Percentiles rank a stretch among this genome's conserved stretches.
Evolutionary conservation across 1,139 yeast species (phyloP).

Genomic region (Suhomyces anneliseae): DNA sequence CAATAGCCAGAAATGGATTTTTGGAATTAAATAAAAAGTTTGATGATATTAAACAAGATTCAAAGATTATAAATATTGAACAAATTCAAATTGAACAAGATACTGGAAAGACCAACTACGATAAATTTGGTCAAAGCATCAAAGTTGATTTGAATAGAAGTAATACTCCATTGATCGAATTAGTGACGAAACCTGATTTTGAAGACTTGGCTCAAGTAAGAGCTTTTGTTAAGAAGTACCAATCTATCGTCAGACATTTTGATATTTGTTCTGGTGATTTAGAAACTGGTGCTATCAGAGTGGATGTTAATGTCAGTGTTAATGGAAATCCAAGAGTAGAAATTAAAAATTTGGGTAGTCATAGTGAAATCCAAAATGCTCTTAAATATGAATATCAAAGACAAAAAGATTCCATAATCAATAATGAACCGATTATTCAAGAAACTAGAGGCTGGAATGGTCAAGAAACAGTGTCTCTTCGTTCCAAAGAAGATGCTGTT

Average conservation of each 20-base stretch:
- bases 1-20: conserved; percentile 71
- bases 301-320: conserved; percentile 88
- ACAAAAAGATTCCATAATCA: conserved; percentile 49
- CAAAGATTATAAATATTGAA: conserved; percentile 51
- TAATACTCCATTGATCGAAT: conserved; percentile 82
- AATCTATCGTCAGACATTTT: conserved; percentile 63
- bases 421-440: conserved; percentile 36
- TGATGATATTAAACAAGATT: conserved; percentile 52
- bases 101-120: conserved; percentile 80
- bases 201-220: conserved; percentile 65
- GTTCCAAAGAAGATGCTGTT: conserved; percentile 77
- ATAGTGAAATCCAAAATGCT: conserved; percentile 78
- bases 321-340: conserved; percentile 75
- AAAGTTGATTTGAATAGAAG: conserved; percentile 80
- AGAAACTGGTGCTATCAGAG: conserved; percentile 93
- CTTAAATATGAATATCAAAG: conserved; percentile 72
- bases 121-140: conserved; percentile 40
- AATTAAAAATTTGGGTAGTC: conserved; percentile 82
- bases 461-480: conserved; percentile 55
- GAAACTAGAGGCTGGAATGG: conserved; percentile 97
- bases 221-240: conserved; percentile 79
- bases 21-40: conserved; percentile 47
- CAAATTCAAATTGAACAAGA: conserved; percentile 93
- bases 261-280: conserved; percentile 84
- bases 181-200: conserved; percentile 91